Evolutionary conservation across 768 basidiomycete genomes (phyloP), one percentile per base, ranked within the genome.

Genomic region (Lactarius hengduanensis): DNA sequence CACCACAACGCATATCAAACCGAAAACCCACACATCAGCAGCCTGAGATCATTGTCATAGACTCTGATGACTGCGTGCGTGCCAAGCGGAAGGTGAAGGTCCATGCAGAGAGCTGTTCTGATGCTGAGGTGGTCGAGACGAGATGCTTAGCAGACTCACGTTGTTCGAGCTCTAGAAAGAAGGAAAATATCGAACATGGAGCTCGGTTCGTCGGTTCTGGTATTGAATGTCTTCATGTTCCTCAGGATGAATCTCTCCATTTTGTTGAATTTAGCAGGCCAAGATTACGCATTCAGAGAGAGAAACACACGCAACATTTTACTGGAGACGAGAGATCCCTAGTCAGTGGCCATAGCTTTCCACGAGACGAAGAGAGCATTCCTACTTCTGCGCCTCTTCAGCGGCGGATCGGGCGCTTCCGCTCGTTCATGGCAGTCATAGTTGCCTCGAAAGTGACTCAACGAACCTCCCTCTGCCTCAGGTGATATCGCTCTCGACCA

Each of bases 21-120:
- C n/a, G n/a, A n/a, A n/a, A n/a, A n/a, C n/a, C n/a, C n/a, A n/a
- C n/a, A n/a, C n/a, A n/a, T n/a, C n/a, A n/a, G n/a, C n/a, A n/a
- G n/a, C n/a, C n/a, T n/a, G n/a, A n/a, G n/a, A n/a, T n/a, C n/a
- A n/a, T n/a, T n/a, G n/a, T n/a, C n/a, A n/a, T n/a, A 22, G 76
- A 74, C 56, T 74, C 73, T 4, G 74, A 76, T 47, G 75, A 38
- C 40, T 7, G 30, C 30, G 57, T 64, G 15, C 11, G 18, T 32
- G 18, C 61, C 40, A 69, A 63, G 50, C 63, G 69, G 40, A 67
- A 66, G 54, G 45, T 62, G 26, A 58, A 64, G 38, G 59, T 63
- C 58, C 11, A 30, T 40, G 40, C 36, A 5, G 36, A 57, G 10
- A 36, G n/a, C n/a, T n/a, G 57, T n/a, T 64, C 67, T 60, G 73